These are phyloP conservation scores for Oenanthe sinensis DNA, from an alignment of 129 eudicot genomes.

Conservation along the genomic window DNA sequence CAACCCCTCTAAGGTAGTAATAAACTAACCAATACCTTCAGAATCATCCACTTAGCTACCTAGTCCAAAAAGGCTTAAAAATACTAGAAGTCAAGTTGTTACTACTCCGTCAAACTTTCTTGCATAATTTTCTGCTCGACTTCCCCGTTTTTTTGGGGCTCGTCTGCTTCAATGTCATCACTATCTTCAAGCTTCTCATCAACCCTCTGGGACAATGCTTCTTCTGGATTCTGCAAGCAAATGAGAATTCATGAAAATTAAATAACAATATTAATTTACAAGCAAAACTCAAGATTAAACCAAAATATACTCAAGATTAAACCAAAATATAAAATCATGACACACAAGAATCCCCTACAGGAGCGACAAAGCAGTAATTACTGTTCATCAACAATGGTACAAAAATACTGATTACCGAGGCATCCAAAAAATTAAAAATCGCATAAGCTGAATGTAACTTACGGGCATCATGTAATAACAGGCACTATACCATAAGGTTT, in stretches of 20 bases:
- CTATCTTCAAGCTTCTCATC: slow-evolving; percentile 27
- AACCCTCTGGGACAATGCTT: slow-evolving; percentile 13
- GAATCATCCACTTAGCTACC: neutral
- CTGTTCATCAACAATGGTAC: neutral
- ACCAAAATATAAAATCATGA: neutral
- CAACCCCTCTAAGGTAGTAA: neutral
- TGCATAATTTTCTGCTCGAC: slow-evolving; percentile 17
- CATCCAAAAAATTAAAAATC: neutral
- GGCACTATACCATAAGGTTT: neutral
- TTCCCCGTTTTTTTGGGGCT: slow-evolving; percentile 18
- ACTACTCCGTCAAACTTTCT: slow-evolving; percentile 22
- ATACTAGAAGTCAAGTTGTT: neutral
- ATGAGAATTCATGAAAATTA: neutral
- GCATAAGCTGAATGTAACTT: neutral
- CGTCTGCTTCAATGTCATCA: slow-evolving; percentile 10
- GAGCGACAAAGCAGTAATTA: neutral
- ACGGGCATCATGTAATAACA: neutral
- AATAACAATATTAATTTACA: neutral
- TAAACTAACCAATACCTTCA: neutral
- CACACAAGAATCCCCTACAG: neutral
- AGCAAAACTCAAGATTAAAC: neutral
- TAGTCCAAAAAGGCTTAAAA: neutral
- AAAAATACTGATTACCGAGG: neutral
- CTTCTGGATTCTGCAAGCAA: slow-evolving; percentile 13
- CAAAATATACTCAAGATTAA: neutral